These are phyloP conservation scores for Syzygium malaccense DNA, from an alignment of 441 rosid species.

Conservation along the genomic window DNA sequence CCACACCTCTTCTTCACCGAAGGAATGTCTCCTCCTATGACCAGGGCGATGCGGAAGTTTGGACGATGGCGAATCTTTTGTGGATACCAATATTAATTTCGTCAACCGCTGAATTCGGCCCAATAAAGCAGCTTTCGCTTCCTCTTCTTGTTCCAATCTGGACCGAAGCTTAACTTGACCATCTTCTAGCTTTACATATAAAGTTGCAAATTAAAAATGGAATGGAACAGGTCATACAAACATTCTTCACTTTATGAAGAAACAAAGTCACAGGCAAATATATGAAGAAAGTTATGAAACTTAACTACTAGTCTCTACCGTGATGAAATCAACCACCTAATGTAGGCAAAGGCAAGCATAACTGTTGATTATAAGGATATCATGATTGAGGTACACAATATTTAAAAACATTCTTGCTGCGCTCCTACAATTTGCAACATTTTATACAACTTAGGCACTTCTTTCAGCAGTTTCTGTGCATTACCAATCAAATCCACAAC, in stretches of 20 bases:
- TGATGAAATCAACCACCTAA: background rate
- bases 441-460: background rate
- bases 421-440: background rate
- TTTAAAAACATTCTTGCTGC: background rate
- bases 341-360: background rate
- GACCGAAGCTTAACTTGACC: constrained; percentile 95
- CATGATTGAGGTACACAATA: background rate
- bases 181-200: constrained; percentile 81
- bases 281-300: background rate
- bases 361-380: background rate
- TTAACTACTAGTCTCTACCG: background rate
- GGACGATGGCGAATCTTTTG: constrained; percentile 76
- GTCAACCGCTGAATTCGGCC: constrained; percentile 94
- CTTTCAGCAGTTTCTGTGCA: background rate
- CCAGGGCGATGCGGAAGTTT: constrained; percentile 59
- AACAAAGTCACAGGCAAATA: background rate
- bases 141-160: constrained; percentile 94
- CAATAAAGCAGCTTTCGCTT: constrained; percentile 92
- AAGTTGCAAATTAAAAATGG: constrained; percentile 19
- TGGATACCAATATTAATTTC: constrained; percentile 89
- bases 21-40: constrained; percentile 96
- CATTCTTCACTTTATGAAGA: background rate
- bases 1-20: constrained; percentile 98
- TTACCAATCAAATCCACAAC: background rate
- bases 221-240: constrained; percentile 11